Evolutionary conservation across 257 asterid genomes (phyloP).

Genomic region (Scutellaria barbata): DNA sequence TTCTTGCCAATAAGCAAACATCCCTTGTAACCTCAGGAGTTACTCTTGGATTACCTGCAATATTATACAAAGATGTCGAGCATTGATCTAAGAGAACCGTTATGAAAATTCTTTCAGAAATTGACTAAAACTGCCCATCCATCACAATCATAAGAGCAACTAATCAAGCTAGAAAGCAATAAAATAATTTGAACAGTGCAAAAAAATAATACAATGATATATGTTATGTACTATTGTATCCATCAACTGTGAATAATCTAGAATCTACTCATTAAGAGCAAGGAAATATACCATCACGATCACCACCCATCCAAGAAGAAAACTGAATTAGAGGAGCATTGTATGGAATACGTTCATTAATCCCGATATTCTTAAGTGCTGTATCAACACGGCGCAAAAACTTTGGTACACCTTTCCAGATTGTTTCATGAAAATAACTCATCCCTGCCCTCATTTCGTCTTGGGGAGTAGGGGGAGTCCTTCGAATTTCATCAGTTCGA

Average conservation of each 20-base stretch:
- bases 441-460: slow-evolving; percentile 72
- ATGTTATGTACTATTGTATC: too few relatives aligned
- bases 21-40: slow-evolving; percentile 67
- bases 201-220: neutral
- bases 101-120: neutral
- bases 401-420: slow-evolving; percentile 64
- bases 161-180: too few relatives aligned
- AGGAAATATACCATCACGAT: slow-evolving; percentile 53
- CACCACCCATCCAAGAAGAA: slow-evolving; percentile 73
- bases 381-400: slow-evolving; percentile 66
- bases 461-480: slow-evolving; percentile 64
- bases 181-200: too few relatives aligned
- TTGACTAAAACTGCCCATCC: neutral
- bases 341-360: slow-evolving; percentile 60
- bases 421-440: slow-evolving; percentile 65
- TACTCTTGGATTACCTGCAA: slow-evolving; percentile 63
- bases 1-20: slow-evolving; percentile 64
- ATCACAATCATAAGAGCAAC: neutral
- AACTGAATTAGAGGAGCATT: slow-evolving; percentile 67
- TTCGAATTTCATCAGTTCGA: slow-evolving; percentile 65
- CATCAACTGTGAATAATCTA: too few relatives aligned
- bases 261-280: neutral
- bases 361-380: slow-evolving; percentile 62
- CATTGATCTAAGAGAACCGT: neutral
- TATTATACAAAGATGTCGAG: neutral